Percentiles rank a stretch among this genome's conserved stretches.
phyloP scores from a whole-genome alignment of 106 monocot species.

The Dendrobium catenatum region DNA sequence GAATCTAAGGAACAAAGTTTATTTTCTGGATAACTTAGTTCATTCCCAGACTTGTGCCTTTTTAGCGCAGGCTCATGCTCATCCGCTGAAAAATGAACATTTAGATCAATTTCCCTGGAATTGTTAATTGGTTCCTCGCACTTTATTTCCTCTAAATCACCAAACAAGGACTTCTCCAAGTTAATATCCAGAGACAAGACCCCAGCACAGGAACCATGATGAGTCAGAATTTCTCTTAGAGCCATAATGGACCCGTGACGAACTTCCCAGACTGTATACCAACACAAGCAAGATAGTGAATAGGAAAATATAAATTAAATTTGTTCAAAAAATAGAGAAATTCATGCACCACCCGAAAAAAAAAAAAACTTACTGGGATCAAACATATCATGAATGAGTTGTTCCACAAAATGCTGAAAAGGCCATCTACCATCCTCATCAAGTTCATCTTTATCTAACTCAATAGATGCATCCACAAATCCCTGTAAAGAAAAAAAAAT shows the following conservation, averaged over 20 bases:
- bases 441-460: conserved; percentile 46
- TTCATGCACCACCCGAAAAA: not conserved
- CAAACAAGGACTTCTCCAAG: conserved; percentile 34
- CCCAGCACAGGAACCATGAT: conserved; percentile 87
- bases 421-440: conserved; percentile 77
- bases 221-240: conserved; percentile 82
- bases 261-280: conserved; percentile 86
- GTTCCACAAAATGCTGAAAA: conserved; percentile 71
- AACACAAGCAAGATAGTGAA: conserved; percentile 1
- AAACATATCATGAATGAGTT: conserved; percentile 97
- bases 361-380: conserved; percentile 57
- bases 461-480: conserved; percentile 32
- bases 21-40: not conserved
- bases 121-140: conserved; percentile 27
- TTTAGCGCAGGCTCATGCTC: conserved; percentile 52
- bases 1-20: not conserved
- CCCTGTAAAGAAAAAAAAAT: conserved; percentile 32
- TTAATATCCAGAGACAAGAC: conserved; percentile 55
- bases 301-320: conserved; percentile 6
- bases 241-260: conserved; percentile 95
- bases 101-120: conserved; percentile 61
- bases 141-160: conserved; percentile 32
- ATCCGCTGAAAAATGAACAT: conserved; percentile 36
- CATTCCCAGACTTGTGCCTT: conserved; percentile 32
- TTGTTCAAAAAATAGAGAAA: not conserved